Conservation (phyloP, 2,329 filamentous ascomycete genomes). For the Penicillium sp. region DNA sequence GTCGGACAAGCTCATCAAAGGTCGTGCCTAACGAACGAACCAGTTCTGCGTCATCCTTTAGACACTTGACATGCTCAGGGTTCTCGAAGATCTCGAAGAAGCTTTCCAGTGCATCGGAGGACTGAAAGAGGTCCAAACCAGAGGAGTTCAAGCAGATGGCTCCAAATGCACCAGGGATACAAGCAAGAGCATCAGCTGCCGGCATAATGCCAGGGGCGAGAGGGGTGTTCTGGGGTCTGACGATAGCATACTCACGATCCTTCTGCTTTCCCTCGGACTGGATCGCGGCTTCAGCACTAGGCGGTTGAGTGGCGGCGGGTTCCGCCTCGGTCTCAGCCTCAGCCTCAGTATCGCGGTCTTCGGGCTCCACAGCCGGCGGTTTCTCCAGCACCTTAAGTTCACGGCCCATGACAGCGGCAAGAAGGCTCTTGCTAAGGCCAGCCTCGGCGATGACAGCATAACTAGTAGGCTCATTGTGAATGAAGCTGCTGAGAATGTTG, state of each 20-base stretch:
- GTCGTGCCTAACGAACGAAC: slow-evolving; percentile 73
- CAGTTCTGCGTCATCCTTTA: slow-evolving; percentile 72
- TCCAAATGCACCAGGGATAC: slow-evolving; percentile 83
- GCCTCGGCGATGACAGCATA: slow-evolving; percentile 95
- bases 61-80: slow-evolving; percentile 78
- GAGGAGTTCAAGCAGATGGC: slow-evolving; percentile 88
- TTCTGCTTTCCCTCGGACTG: slow-evolving; percentile 24
- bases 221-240: slow-evolving; percentile 30
- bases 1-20: slow-evolving; percentile 91
- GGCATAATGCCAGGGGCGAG: slow-evolving; percentile 74
- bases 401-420: slow-evolving; percentile 70
- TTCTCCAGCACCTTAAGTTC: slow-evolving; percentile 39
- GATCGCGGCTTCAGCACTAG: slow-evolving; percentile 34
- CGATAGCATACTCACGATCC: slow-evolving; percentile 32
- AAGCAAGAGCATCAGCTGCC: slow-evolving; percentile 83
- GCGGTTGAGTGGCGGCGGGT: slow-evolving; percentile 39
- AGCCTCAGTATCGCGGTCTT: slow-evolving; percentile 28
- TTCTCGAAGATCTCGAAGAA: slow-evolving; percentile 98
- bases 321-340: slow-evolving; percentile 37
- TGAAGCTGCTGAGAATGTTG: slow-evolving; percentile 89
- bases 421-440: slow-evolving; percentile 79
- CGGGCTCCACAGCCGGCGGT: slow-evolving; percentile 26
- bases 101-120: slow-evolving; percentile 76
- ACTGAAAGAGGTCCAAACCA: slow-evolving; percentile 83
- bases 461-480: slow-evolving; percentile 97